phyloP scores from a whole-genome alignment of 495 filamentous ascomycete species.

The Rhizodiscina lignyota region DNA sequence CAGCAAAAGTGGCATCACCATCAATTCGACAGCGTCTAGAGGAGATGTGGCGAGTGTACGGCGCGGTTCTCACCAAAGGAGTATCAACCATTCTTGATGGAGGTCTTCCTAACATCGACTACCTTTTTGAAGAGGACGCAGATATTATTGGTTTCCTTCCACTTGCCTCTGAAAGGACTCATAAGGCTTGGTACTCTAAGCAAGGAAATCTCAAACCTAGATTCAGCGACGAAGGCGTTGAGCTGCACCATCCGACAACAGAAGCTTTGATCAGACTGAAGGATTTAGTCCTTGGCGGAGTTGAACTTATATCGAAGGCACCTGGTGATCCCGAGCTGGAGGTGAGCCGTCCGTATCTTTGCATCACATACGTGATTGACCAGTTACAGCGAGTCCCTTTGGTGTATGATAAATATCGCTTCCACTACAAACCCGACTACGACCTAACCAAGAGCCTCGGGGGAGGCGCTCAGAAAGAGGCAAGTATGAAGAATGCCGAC shows the following conservation, averaged over 20 bases:
- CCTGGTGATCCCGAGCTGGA: too few species aligned
- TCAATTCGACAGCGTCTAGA: conserved; percentile 34
- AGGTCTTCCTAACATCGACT: conserved; percentile 39
- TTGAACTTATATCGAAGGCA: conserved; percentile 15
- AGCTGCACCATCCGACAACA: conserved; percentile 43
- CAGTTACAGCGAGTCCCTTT: not conserved
- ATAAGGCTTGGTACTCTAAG: conserved; percentile 29
- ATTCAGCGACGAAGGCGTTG: conserved; percentile 34
- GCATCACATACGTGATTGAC: not conserved
- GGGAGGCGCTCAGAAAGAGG: not conserved
- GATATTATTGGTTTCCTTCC: conserved; percentile 61
- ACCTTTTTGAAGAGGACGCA: conserved; percentile 64
- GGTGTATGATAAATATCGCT: not conserved
- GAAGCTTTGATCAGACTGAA: conserved; percentile 58
- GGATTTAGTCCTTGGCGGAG: conserved; percentile 49
- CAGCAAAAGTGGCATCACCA: conserved; percentile 31
- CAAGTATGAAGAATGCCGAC: too few species aligned
- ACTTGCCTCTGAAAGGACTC: conserved; percentile 34
- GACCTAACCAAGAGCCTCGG: not conserved
- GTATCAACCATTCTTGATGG: conserved; percentile 41
- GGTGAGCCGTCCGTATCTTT: conserved; percentile 1
- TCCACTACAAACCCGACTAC: not conserved
- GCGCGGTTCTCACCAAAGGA: conserved; percentile 46
- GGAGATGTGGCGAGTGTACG: conserved; percentile 58
- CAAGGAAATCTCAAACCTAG: conserved; percentile 34